A percentile compares a stretch with the other conserved stretches of the same genome.
These are phyloP conservation scores for Fusarium longipes DNA, from an alignment of 2,329 filamentous ascomycete genomes.

Conservation along the genomic window DNA sequence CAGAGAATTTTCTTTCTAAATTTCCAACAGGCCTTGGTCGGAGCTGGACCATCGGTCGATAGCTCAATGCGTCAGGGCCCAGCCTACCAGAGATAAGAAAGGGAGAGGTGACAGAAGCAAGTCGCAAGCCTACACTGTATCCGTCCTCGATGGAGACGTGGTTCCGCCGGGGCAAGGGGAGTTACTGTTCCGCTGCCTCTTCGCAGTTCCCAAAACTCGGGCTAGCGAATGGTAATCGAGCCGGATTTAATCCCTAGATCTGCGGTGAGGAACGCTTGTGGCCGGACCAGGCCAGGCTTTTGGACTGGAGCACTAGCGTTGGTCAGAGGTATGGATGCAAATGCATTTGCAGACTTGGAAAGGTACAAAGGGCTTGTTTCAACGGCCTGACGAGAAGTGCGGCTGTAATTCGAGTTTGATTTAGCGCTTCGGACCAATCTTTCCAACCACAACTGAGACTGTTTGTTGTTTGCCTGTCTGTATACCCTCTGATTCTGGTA, in stretches of 20 bases:
- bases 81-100: conserved; percentile 23
- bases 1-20: conserved; percentile 18
- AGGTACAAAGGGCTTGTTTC: conserved; percentile 32
- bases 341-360: conserved; percentile 10
- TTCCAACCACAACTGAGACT: neutral
- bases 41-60: conserved; percentile 25
- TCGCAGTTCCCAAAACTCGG: conserved; percentile 40
- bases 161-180: conserved; percentile 38
- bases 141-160: conserved; percentile 26
- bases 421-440: conserved; percentile 26
- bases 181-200: conserved; percentile 29
- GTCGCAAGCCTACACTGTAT: conserved; percentile 24
- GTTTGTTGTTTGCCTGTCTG: neutral
- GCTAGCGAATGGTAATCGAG: conserved; percentile 38
- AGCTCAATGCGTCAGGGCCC: conserved; percentile 18
- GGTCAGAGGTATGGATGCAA: conserved; percentile 26
- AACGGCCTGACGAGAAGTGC: conserved; percentile 37
- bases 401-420: conserved; percentile 24
- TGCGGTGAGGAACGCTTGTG: conserved; percentile 37
- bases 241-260: conserved; percentile 41
- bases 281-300: conserved; percentile 39
- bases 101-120: conserved; percentile 33
- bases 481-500: neutral
- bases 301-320: conserved; percentile 24
- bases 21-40: conserved; percentile 12